Evolutionary conservation across 2,329 filamentous ascomycete genomes (phyloP).

Genomic region (Colletotrichum camelliae): DNA sequence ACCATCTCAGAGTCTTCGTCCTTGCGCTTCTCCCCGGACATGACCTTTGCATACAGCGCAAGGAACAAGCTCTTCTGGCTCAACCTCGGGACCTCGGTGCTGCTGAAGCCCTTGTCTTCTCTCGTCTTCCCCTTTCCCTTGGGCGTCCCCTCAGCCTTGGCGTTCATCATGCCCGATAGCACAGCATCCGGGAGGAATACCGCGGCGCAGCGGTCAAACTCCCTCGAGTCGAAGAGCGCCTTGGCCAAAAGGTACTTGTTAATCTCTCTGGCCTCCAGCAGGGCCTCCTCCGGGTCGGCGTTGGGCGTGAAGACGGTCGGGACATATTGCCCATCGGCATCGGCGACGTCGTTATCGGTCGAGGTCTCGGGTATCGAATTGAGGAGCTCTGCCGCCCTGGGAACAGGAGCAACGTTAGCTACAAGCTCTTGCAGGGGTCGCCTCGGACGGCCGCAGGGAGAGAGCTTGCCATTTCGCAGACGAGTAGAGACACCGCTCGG

Average conservation of each 20-base stretch:
- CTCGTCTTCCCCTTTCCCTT: conserved; percentile 67
- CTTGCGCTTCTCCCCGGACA: conserved; percentile 94
- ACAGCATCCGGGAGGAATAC: conserved; percentile 86
- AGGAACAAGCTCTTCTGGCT: conserved; percentile 95
- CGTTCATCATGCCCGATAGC: conserved; percentile 67
- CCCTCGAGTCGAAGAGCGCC: conserved; percentile 92
- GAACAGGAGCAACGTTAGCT: conserved; percentile 15
- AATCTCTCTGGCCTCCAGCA: conserved; percentile 79
- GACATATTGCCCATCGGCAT: conserved; percentile 42
- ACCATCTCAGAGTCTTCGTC: conserved; percentile 98
- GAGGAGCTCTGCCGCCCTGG: conserved; percentile 91
- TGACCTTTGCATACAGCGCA: conserved; percentile 88
- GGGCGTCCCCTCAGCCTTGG: conserved; percentile 48
- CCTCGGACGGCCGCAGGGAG: not conserved
- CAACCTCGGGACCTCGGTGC: conserved; percentile 55
- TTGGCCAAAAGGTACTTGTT: conserved; percentile 90
- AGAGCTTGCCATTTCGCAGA: conserved; percentile 85
- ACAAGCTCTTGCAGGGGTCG: not conserved
- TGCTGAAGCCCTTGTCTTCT: conserved; percentile 24
- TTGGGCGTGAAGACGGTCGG: conserved; percentile 59
- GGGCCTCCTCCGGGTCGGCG: conserved; percentile 73
- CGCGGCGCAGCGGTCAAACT: conserved; percentile 91
- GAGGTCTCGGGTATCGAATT: conserved; percentile 74
- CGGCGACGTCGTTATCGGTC: conserved; percentile 57
- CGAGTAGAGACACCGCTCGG: conserved; percentile 93